phyloP scores from a whole-genome alignment of 1,139 yeast genomes.

The Hyphopichia fennica region DNA sequence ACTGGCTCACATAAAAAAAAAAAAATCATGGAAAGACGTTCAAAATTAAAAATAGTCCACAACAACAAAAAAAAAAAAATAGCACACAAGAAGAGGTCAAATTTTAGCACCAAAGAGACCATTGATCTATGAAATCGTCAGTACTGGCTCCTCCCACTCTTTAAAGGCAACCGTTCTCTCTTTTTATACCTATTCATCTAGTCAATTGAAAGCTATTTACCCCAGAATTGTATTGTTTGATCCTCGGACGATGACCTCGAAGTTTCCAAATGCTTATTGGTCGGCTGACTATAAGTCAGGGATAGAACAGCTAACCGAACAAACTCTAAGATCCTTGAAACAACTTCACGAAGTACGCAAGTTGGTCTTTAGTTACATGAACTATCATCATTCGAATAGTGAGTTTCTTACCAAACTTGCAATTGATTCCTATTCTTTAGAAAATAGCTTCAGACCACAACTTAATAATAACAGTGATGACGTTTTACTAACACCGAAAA shows the following conservation, averaged over 20 bases:
- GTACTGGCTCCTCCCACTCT: background rate
- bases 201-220: background rate
- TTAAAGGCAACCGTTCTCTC: background rate
- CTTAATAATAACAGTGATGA: background rate
- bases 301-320: conserved; percentile 29
- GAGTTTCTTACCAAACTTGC: conserved; percentile 31
- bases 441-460: conserved; percentile 20
- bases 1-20: background rate
- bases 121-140: background rate
- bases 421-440: conserved; percentile 22
- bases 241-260: background rate
- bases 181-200: too few species aligned
- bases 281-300: conserved; percentile 44
- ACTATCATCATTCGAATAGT: conserved; percentile 38
- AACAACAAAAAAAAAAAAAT: background rate
- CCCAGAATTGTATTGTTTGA: background rate
- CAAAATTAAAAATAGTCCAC: background rate
- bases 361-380: conserved; percentile 40
- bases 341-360: conserved; percentile 46
- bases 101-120: background rate
- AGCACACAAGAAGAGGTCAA: background rate
- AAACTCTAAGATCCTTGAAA: conserved; percentile 31
- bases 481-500: background rate
- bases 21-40: background rate
- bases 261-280: conserved; percentile 40